Evolutionary conservation across 2,329 filamentous ascomycete genomes (phyloP).

Genomic region (Sclerotinia minor): DNA sequence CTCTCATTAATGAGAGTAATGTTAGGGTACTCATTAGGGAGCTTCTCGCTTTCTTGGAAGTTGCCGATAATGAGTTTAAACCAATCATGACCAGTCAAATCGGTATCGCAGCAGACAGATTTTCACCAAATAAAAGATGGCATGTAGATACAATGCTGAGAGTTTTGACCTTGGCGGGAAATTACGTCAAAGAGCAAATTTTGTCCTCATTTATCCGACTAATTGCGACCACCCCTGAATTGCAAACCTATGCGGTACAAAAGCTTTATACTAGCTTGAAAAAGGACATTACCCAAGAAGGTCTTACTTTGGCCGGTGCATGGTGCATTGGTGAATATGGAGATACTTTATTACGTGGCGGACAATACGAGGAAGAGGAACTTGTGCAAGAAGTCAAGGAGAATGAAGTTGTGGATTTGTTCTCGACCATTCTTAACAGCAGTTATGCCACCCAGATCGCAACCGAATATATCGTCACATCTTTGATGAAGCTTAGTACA

Average conservation of each 20-base stretch:
- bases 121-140: slow-evolving; percentile 96
- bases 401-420: slow-evolving; percentile 88
- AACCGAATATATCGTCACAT: slow-evolving; percentile 94
- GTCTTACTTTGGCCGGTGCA: slow-evolving; percentile 84
- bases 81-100: slow-evolving; percentile 98
- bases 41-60: slow-evolving; percentile 90
- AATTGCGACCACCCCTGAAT: slow-evolving; percentile 88
- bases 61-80: slow-evolving; percentile 98
- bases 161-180: slow-evolving; percentile 88
- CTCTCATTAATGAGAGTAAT: slow-evolving; percentile 94
- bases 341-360: slow-evolving; percentile 82
- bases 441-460: slow-evolving; percentile 89
- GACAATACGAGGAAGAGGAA: slow-evolving; percentile 92
- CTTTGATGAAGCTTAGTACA: slow-evolving; percentile 91
- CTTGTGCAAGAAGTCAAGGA: slow-evolving; percentile 79
- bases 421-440: slow-evolving; percentile 87
- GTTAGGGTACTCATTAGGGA: slow-evolving; percentile 92
- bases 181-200: slow-evolving; percentile 97
- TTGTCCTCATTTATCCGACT: slow-evolving; percentile 94
- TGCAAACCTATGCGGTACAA: slow-evolving; percentile 95
- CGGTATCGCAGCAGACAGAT: slow-evolving; percentile 93
- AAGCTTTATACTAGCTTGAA: slow-evolving; percentile 90
- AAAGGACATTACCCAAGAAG: slow-evolving; percentile 97
- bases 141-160: slow-evolving; percentile 97
- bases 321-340: slow-evolving; percentile 99